A percentile compares a stretch with the other conserved stretches of the same genome.
These are phyloP conservation scores for Angomonas desouzai DNA, from an alignment of 208 protist genomes.

Conservation along the genomic window DNA sequence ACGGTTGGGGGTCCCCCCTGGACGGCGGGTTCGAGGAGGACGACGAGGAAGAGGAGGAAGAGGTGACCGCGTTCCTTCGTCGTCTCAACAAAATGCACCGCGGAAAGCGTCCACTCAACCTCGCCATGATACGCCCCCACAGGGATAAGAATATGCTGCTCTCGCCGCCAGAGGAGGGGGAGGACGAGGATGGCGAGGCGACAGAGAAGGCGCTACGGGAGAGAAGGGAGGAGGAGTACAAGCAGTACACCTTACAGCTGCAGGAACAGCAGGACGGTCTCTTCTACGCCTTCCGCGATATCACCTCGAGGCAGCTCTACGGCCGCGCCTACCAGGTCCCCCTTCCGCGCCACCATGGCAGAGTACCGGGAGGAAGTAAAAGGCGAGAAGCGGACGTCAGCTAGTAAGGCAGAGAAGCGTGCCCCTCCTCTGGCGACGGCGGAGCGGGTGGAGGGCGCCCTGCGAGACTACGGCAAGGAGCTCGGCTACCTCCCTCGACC, in stretches of 20 bases:
- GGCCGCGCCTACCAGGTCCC: background rate
- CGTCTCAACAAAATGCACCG: background rate
- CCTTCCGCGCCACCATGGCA: background rate
- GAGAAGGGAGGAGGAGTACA: background rate
- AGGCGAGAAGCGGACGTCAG: background rate
- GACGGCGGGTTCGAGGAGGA: background rate
- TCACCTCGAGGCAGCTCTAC: background rate
- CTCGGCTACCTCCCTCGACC: background rate
- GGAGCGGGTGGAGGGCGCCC: background rate
- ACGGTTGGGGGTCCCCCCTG: background rate
- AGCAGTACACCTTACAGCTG: background rate
- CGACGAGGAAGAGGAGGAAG: background rate
- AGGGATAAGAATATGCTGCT: background rate
- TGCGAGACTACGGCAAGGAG: background rate
- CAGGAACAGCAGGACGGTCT: background rate
- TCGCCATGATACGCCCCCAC: background rate
- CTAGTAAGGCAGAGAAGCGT: background rate
- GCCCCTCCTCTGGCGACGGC: background rate
- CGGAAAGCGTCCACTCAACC: background rate
- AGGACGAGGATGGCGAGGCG: background rate
- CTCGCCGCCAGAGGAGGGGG: background rate
- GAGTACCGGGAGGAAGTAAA: constrained; percentile 1
- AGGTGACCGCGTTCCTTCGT: background rate
- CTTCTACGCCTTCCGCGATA: background rate
- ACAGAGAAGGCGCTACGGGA: background rate